Base-by-base conservation (phyloP, 768 basidiomycete species). In the Tulasnella sp. region DNA sequence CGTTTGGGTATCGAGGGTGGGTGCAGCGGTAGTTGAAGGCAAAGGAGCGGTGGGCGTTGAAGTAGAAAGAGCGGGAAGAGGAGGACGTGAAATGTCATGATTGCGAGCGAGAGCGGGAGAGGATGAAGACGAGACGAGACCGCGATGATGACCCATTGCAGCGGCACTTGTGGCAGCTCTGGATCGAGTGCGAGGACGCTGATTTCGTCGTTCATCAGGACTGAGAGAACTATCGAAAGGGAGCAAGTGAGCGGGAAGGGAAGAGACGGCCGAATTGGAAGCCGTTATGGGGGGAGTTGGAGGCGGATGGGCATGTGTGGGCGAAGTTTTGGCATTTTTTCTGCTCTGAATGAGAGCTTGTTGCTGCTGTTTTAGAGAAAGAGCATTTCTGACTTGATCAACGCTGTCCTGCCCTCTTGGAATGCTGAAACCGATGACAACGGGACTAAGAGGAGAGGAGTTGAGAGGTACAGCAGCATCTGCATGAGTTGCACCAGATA, bases 351-450 rank as follows among this genome's bases (percentile, higher is more conserved):
- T 56, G 12, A 56, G 44, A 13, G 53, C 54, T 20, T 56, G 53
- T 39, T 56, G 55, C 41, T 56, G 55, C 20, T 54, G 54, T 44
- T 56, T 56, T 24, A 56, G 31, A 15, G 42, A 24, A 19, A 56
- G 34, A 5, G 55, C 55, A 6, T 25, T 35, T 24, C 43, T 51
- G 34, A 56, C 53, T 42, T 51, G 49, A 42, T 51, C 49, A 42
- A 51, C 49, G 40, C 49, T 51, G 28, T 25, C 35, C n/a, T 51
- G 53, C 29, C 51, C 45, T 43, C 33, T 39, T 4, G 55, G 53
- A 25, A 54, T 32, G 33, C 32, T 54, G 53, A 56, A 54, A 16
- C 55, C 55, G 20, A 54, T 54, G 16, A 55, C 54, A 31, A 47
- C 54, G 31, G 53, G 55, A 37, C 35, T 31, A 15, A 56, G 28